These are phyloP conservation scores for Phytophthora tentaculata DNA, from an alignment of 352 stramenopile genomes.

Conservation along the genomic window DNA sequence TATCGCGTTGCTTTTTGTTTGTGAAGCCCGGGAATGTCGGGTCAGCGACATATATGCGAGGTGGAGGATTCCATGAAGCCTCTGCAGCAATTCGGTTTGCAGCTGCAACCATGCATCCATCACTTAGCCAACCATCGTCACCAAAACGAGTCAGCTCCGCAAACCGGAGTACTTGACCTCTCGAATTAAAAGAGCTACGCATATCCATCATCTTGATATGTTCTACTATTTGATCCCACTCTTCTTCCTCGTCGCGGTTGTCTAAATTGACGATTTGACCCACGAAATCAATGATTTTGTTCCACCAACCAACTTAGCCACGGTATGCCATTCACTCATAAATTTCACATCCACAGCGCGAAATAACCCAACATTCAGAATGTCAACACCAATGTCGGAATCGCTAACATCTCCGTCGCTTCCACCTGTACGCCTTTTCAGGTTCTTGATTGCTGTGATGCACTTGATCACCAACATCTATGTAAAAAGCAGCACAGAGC, in stretches of 20 bases:
- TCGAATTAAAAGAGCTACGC: conserved; percentile 1
- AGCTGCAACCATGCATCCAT: conserved; percentile 2
- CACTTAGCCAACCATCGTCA: conserved; percentile 7
- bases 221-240: background rate
- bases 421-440: background rate
- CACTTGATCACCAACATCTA: conserved; percentile 1
- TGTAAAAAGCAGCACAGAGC: too few relatives aligned
- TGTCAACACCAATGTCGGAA: background rate
- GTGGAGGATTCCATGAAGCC: background rate
- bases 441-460: background rate
- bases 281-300: background rate
- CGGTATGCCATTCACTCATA: background rate
- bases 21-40: background rate
- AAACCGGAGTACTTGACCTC: background rate
- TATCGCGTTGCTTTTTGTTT: background rate
- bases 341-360: background rate
- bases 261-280: background rate
- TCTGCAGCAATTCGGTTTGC: conserved; percentile 1
- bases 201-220: conserved; percentile 3
- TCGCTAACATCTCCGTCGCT: background rate
- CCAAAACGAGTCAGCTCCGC: background rate
- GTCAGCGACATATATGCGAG: background rate
- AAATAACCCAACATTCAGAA: background rate
- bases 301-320: background rate
- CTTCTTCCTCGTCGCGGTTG: background rate